These are phyloP conservation scores for Xylaria sp. DNA, from an alignment of 2,329 filamentous ascomycete species.

Conservation along the genomic window DNA sequence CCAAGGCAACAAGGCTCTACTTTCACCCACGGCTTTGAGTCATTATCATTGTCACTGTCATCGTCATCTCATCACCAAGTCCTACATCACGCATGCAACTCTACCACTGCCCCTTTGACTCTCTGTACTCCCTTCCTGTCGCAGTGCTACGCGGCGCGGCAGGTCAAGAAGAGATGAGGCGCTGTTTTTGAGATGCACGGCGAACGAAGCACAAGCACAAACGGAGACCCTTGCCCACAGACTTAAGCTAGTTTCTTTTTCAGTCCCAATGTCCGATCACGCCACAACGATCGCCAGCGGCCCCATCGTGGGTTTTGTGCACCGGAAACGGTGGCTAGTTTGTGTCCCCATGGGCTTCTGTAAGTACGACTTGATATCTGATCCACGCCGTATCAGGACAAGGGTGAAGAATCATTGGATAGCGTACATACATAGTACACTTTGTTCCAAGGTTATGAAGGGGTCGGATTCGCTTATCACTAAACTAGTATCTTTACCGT, in stretches of 20 bases:
- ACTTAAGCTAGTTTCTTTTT: conserved; percentile 31
- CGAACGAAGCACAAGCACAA: conserved; percentile 12
- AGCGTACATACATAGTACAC: no score
- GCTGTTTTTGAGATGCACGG: conserved; percentile 10
- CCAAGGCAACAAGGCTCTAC: neutral
- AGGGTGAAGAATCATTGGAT: conserved; percentile 29
- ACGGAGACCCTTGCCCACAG: conserved; percentile 24
- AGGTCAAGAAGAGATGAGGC: conserved; percentile 13
- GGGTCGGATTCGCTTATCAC: conserved; percentile 11
- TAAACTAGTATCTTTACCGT: neutral
- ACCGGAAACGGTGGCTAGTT: conserved; percentile 26
- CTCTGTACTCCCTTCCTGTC: neutral
- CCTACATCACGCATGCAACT: conserved; percentile 17
- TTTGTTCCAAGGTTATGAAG: conserved; percentile 22
- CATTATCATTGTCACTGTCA: neutral
- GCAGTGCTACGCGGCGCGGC: conserved; percentile 5
- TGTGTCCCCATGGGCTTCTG: conserved; percentile 25
- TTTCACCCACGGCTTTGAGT: neutral
- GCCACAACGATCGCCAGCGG: conserved; percentile 44
- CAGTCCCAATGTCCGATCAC: conserved; percentile 37
- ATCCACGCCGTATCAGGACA: conserved; percentile 36
- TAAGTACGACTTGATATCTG: conserved; percentile 24
- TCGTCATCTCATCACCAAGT: neutral
- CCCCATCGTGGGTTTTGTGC: conserved; percentile 26
- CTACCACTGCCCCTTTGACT: neutral